Conservation (phyloP, 1,284 basidiomycete genomes). For the Sporisorium iseilematis-ciliati region DNA sequence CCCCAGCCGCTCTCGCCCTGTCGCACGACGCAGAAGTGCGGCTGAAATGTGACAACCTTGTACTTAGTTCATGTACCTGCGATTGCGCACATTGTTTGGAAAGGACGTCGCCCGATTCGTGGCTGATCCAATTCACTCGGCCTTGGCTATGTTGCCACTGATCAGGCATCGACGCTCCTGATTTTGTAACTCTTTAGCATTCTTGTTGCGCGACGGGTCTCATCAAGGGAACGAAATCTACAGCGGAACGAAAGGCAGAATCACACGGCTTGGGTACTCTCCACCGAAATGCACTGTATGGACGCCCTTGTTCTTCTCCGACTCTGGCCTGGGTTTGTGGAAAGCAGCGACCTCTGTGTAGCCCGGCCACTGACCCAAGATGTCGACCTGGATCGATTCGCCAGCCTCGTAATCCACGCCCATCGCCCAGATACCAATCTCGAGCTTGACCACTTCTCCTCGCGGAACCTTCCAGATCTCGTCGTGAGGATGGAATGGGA, state of each 20-base stretch:
- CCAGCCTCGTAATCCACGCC: conserved; percentile 58
- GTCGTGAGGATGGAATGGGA: conserved; percentile 46
- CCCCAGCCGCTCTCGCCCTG: too few relatives aligned
- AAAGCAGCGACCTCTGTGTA: conserved; percentile 34
- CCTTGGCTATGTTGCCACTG: too few relatives aligned
- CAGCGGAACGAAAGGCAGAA: conserved; percentile 17
- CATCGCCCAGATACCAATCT: conserved; percentile 63
- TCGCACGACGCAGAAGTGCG: too few relatives aligned
- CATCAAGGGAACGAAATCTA: background rate
- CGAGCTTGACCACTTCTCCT: conserved; percentile 55
- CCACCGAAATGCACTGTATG: conserved; percentile 15
- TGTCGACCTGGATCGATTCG: conserved; percentile 50
- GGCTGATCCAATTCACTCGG: too few relatives aligned
- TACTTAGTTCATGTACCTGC: too few relatives aligned
- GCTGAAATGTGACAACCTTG: too few relatives aligned
- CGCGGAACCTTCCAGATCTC: conserved; percentile 44
- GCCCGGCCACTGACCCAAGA: conserved; percentile 47
- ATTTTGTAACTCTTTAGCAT: too few relatives aligned
- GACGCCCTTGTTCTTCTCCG: conserved; percentile 17
- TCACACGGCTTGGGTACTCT: conserved; percentile 11
- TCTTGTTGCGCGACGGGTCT: too few relatives aligned
- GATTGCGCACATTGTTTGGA: too few relatives aligned
- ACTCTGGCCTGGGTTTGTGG: conserved; percentile 16
- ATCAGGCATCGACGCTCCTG: too few relatives aligned
- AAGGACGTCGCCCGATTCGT: too few relatives aligned